Evolutionary conservation across 2,329 filamentous ascomycete genomes (phyloP).

Genomic region (Calonectria pseudoturangicola): DNA sequence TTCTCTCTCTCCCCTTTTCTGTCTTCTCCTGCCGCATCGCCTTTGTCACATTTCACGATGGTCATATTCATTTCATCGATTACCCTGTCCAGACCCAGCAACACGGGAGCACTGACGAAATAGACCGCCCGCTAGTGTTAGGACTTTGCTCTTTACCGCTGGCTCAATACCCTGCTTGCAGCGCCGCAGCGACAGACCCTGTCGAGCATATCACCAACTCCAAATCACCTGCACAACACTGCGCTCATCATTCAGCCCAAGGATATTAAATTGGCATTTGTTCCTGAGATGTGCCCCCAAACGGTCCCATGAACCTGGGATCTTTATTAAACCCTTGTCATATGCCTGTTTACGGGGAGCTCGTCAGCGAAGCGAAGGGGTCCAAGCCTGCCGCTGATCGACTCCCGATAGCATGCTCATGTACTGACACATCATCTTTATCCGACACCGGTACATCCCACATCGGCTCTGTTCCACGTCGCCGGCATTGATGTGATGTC

Average conservation of each 20-base stretch:
- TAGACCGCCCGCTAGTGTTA: conserved; percentile 30
- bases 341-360: conserved; percentile 24
- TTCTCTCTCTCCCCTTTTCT: background rate
- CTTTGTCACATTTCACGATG: conserved; percentile 7
- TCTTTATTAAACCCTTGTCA: conserved; percentile 31
- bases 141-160: conserved; percentile 22
- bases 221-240: conserved; percentile 31
- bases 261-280: conserved; percentile 47
- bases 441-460: background rate
- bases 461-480: conserved; percentile 3
- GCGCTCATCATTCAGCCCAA: conserved; percentile 54
- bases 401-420: conserved; percentile 1
- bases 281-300: conserved; percentile 40
- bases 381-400: background rate
- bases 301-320: conserved; percentile 43
- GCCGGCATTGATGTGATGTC: conserved; percentile 11
- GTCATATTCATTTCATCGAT: conserved; percentile 23
- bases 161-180: conserved; percentile 16
- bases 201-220: conserved; percentile 35
- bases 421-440: conserved; percentile 6
- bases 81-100: conserved; percentile 31
- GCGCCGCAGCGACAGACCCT: conserved; percentile 27
- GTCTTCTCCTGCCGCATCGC: background rate
- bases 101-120: conserved; percentile 33
- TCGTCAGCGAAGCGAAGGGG: conserved; percentile 32